Conservation (phyloP, 2,329 filamentous ascomycete genomes). For the Ceratocystis destructans region DNA sequence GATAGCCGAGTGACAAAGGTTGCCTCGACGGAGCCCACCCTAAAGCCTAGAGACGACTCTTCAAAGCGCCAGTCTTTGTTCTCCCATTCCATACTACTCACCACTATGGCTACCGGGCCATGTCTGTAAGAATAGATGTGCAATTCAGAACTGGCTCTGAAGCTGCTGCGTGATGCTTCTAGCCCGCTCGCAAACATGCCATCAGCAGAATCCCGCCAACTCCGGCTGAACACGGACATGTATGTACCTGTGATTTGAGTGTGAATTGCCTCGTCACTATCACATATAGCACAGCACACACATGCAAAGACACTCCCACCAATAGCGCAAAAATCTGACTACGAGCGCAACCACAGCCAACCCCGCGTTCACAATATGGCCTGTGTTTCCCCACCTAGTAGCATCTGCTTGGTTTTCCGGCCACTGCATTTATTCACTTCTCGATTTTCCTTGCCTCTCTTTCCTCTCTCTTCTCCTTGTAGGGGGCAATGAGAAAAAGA, state of each 20-base stretch:
- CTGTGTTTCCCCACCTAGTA: neutral
- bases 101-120: no score
- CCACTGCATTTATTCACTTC: neutral
- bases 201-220: neutral
- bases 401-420: no score
- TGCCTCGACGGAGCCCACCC: no score
- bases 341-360: neutral
- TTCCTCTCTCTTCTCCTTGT: neutral
- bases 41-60: no score
- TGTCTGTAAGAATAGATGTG: no score
- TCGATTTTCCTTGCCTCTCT: neutral
- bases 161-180: no score
- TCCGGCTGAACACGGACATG: neutral
- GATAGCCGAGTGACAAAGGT: no score
- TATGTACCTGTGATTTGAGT: neutral
- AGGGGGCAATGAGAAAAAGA: neutral
- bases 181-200: no score
- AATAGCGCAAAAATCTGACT: no score
- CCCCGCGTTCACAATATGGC: neutral
- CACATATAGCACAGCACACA: neutral
- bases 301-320: neutral
- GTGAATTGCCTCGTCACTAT: constrained; percentile 3
- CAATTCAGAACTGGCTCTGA: no score
- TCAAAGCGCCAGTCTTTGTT: no score
- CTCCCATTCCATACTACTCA: no score